phyloP scores from a whole-genome alignment of 768 basidiomycete genomes.

The Mycena crocata region DNA sequence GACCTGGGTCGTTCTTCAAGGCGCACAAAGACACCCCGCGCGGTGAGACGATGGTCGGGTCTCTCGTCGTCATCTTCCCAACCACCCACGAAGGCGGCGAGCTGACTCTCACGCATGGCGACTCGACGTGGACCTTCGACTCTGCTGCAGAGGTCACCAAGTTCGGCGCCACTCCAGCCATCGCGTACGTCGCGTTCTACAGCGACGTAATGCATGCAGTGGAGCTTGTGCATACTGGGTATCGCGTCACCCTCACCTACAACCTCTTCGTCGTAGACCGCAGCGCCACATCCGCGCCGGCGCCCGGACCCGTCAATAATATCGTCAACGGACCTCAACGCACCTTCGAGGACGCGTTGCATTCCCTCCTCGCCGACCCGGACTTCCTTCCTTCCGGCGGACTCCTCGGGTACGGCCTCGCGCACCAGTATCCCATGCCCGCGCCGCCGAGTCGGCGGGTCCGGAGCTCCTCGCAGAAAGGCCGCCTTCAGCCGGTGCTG shows the following conservation, averaged over 20 bases:
- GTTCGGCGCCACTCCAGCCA: neutral
- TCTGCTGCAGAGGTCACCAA: slow-evolving; percentile 35
- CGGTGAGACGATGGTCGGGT: slow-evolving; percentile 56
- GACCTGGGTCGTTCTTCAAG: slow-evolving; percentile 56
- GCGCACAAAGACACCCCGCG: slow-evolving; percentile 59
- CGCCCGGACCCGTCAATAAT: neutral
- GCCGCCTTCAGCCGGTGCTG: slow-evolving; percentile 1
- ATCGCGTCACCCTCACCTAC: slow-evolving; percentile 59
- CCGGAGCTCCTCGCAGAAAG: neutral
- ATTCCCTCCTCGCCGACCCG: slow-evolving; percentile 6
- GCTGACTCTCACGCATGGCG: slow-evolving; percentile 43
- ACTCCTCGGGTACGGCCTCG: slow-evolving; percentile 16
- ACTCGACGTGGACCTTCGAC: slow-evolving; percentile 48
- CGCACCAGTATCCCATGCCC: slow-evolving; percentile 25
- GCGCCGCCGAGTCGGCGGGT: neutral
- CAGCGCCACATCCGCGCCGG: neutral
- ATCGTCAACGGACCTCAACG: neutral
- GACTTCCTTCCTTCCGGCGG: slow-evolving; percentile 13
- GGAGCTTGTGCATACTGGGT: slow-evolving; percentile 51
- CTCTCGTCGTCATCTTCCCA: slow-evolving; percentile 59
- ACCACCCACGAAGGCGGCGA: slow-evolving; percentile 52
- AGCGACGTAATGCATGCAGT: slow-evolving; percentile 61
- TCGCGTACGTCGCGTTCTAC: slow-evolving; percentile 54
- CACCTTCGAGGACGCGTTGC: neutral
- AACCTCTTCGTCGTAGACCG: slow-evolving; percentile 48